Percentiles rank a stretch among this genome's conserved stretches.
phyloP scores from a whole-genome alignment of 306 rosid genomes.

The Castanea mollissima region DNA sequence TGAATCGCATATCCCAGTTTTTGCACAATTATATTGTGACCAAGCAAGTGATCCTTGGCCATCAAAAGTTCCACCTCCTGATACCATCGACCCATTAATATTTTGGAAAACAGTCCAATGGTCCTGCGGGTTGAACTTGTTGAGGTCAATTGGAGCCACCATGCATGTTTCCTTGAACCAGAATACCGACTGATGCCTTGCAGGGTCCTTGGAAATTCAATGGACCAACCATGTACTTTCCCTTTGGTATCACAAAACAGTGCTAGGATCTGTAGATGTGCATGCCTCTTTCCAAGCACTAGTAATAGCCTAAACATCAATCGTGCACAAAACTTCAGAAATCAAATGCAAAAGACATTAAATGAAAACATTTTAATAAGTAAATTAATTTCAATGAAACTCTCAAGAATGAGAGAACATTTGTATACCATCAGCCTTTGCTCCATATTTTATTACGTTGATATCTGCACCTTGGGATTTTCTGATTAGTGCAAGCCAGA shows the following conservation, averaged over 20 bases:
- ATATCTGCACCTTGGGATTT: conserved; percentile 22
- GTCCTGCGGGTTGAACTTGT: background rate
- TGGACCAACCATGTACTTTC: conserved; percentile 3
- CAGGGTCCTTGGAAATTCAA: conserved; percentile 31
- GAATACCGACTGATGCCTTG: conserved; percentile 7
- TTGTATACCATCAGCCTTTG: conserved; percentile 21
- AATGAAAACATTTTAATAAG: background rate
- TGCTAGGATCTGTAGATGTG: background rate
- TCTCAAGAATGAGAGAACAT: background rate
- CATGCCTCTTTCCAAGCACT: conserved; percentile 33
- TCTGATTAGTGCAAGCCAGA: conserved; percentile 1
- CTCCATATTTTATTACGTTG: conserved; percentile 31
- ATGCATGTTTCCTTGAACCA: conserved; percentile 19
- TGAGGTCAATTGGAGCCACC: conserved; percentile 11
- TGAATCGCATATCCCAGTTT: conserved; percentile 1
- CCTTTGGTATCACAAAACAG: conserved; percentile 14
- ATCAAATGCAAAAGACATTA: background rate
- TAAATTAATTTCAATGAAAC: background rate
- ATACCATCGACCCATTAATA: conserved; percentile 4
- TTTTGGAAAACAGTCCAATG: conserved; percentile 22
- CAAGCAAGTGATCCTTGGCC: conserved; percentile 33
- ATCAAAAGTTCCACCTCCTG: conserved; percentile 25
- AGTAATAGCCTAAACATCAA: conserved; percentile 5
- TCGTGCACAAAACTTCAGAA: too few species aligned
- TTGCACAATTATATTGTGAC: conserved; percentile 25